These are phyloP conservation scores for Talaromyces borbonicus DNA, from an alignment of 495 filamentous ascomycete species.

Conservation along the genomic window DNA sequence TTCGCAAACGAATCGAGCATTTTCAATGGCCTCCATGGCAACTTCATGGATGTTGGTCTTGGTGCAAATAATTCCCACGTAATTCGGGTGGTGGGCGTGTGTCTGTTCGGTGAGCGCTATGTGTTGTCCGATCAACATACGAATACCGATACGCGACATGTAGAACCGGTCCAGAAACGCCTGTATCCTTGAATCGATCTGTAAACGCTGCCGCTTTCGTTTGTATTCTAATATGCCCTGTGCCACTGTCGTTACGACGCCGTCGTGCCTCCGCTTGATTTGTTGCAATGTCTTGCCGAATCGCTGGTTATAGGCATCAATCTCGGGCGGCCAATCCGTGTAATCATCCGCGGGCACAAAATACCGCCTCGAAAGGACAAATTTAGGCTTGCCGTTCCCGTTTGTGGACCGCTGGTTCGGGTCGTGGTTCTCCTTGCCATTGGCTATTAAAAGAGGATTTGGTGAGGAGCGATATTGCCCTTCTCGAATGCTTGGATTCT, in stretches of 20 bases:
- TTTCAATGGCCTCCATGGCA: slow-evolving; percentile 94
- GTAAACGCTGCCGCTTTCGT: slow-evolving; percentile 89
- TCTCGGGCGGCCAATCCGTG: slow-evolving; percentile 86
- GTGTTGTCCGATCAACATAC: slow-evolving; percentile 98
- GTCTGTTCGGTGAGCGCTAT: slow-evolving; percentile 92
- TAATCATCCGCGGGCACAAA: slow-evolving; percentile 85
- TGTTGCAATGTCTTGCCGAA: slow-evolving; percentile 77
- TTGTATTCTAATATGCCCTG: slow-evolving; percentile 98
- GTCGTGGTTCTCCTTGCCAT: slow-evolving; percentile 38
- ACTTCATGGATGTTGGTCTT: slow-evolving; percentile 95
- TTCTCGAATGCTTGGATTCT: slow-evolving; percentile 79
- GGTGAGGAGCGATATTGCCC: slow-evolving; percentile 80
- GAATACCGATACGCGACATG: slow-evolving; percentile 99
- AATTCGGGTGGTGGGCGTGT: slow-evolving; percentile 75
- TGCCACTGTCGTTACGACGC: slow-evolving; percentile 89
- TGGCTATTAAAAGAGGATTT: slow-evolving; percentile 22
- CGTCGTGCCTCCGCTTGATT: slow-evolving; percentile 93
- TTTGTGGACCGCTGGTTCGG: slow-evolving; percentile 14
- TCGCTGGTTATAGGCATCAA: slow-evolving; percentile 85
- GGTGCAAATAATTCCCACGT: slow-evolving; percentile 97
- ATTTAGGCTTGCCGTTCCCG: slow-evolving; percentile 30
- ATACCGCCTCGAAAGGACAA: slow-evolving; percentile 56
- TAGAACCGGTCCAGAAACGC: slow-evolving; percentile 97
- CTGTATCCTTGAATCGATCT: slow-evolving; percentile 95
- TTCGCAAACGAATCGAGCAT: slow-evolving; percentile 95